A percentile compares a stretch with the other conserved stretches of the same genome.
phyloP scores from a whole-genome alignment of 2,329 filamentous ascomycete species.

The Fusarium beomiforme region DNA sequence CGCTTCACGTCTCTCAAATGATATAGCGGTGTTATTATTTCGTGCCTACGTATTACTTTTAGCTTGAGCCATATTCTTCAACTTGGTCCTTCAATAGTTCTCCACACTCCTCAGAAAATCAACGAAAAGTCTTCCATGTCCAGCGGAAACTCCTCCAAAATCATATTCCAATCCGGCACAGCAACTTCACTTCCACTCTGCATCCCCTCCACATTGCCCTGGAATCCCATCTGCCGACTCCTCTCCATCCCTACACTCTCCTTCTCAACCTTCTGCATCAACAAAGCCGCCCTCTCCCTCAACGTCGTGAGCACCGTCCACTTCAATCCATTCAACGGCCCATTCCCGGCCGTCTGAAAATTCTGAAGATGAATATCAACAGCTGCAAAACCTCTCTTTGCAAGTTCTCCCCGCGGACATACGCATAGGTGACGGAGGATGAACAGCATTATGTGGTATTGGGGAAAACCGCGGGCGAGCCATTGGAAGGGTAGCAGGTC shows the following conservation, averaged over 20 bases:
- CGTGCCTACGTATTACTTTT: neutral
- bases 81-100: no score
- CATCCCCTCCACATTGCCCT: neutral
- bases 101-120: slow-evolving; percentile 7
- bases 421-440: slow-evolving; percentile 56
- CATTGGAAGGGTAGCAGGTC: slow-evolving; percentile 52
- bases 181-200: slow-evolving; percentile 14
- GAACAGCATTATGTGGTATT: slow-evolving; percentile 56
- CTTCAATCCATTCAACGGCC: slow-evolving; percentile 36
- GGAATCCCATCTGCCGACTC: neutral
- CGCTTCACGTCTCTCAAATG: no score
- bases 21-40: no score
- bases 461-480: slow-evolving; percentile 52
- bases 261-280: slow-evolving; percentile 29
- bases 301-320: slow-evolving; percentile 46
- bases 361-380: slow-evolving; percentile 26
- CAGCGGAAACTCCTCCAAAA: slow-evolving; percentile 45
- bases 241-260: neutral
- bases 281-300: slow-evolving; percentile 43
- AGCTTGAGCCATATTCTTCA: neutral
- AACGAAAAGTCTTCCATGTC: slow-evolving; percentile 39
- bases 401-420: slow-evolving; percentile 45
- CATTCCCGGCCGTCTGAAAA: neutral
- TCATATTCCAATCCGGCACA: slow-evolving; percentile 43
- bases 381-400: slow-evolving; percentile 47